Evolutionary conservation across 805 yeast genomes (phyloP), one percentile per base, ranked within the genome.

Genomic region (Pichia gijzeniarum): DNA sequence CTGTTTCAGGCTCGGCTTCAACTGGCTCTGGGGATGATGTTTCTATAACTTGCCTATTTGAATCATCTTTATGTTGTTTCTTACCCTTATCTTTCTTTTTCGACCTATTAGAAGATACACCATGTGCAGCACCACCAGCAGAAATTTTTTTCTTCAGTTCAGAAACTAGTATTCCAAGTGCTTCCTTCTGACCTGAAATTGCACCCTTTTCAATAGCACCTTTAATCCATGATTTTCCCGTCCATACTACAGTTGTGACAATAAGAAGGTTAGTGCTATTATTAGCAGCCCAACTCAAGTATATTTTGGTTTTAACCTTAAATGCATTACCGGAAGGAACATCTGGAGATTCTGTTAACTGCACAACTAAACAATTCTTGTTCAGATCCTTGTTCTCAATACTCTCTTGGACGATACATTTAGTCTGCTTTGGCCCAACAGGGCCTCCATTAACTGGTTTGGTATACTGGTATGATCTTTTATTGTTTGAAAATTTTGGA

Each of bases 261-360:
- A 81, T 76, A 20, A 67, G 64, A 5, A 83, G 32, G 21, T 66
- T 67, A 0, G 90, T 82, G 8, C 62, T 48, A 57, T 80, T 80
- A 41, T 72, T 70, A 2, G 66, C 68, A 4, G 73, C 85, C 93
- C 95, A 85, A 10, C 77, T 69, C 6, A 83, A 62, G 53, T 72
- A 72, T 31, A 74, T 71, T 25, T 71, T 68, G 2, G 93, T 81
- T 43, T 72, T 69, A 3, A 82, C 83, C 39, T 72, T 70, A 53
- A 85, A 85, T 0, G 83, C 69, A 51, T 70, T 73, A 7, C 95
- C 93, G 30, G 85, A 79, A 0, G 95, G 95, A n/a, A 85, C 87
- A 64, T 85, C 93, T 0, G 93, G 95, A 0, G 88, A 81, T 40
- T 71, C 74, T 0, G 89, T 79, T 1, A 69, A 60, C 52, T 82